Percentiles rank a stretch among this genome's conserved stretches.
These are phyloP conservation scores for Rhizoclosmatium globosum DNA, from an alignment of 192 early-diverging fungal species.

Conservation along the genomic window DNA sequence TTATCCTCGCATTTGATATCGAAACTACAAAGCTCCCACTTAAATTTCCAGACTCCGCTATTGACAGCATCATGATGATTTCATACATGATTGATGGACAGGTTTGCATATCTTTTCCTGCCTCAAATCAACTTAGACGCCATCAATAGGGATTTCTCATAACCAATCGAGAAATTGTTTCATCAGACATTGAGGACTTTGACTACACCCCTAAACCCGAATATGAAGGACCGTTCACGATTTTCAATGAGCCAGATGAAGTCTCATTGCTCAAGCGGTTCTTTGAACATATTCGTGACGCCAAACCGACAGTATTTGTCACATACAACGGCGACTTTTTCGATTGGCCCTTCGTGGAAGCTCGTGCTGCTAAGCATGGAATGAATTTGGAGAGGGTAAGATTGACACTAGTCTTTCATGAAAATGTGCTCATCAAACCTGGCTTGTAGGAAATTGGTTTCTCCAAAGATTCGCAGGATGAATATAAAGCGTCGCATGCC, in stretches of 20 bases:
- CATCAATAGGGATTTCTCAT: constrained; percentile 88
- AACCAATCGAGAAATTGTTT: constrained; percentile 96
- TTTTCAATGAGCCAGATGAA: constrained; percentile 96
- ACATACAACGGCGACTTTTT: constrained; percentile 99
- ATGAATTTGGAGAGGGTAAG: constrained; percentile 81
- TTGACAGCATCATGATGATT: constrained; percentile 99
- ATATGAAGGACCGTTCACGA: constrained; percentile 91
- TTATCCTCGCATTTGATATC: constrained; percentile 96
- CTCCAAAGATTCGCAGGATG: constrained; percentile 77
- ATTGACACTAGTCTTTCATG: not conserved
- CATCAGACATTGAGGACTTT: constrained; percentile 96
- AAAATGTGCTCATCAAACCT: not conserved
- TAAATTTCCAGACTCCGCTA: constrained; percentile 92
- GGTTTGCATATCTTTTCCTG: constrained; percentile 53
- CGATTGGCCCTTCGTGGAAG: constrained; percentile 98
- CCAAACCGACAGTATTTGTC: constrained; percentile 86
- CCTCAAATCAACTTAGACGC: not conserved
- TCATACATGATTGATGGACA: constrained; percentile 99
- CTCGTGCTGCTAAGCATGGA: constrained; percentile 80
- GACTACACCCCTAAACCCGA: constrained; percentile 97
- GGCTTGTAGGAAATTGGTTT: constrained; percentile 83
- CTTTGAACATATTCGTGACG: constrained; percentile 88
- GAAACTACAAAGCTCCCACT: constrained; percentile 98
- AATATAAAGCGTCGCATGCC: constrained; percentile 87
- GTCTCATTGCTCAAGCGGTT: constrained; percentile 81